Percentiles rank a stretch among this genome's conserved stretches.
These are phyloP conservation scores for Chrysanthemum lavandulifolium DNA, from an alignment of 129 eudicot genomes.

Conservation along the genomic window DNA sequence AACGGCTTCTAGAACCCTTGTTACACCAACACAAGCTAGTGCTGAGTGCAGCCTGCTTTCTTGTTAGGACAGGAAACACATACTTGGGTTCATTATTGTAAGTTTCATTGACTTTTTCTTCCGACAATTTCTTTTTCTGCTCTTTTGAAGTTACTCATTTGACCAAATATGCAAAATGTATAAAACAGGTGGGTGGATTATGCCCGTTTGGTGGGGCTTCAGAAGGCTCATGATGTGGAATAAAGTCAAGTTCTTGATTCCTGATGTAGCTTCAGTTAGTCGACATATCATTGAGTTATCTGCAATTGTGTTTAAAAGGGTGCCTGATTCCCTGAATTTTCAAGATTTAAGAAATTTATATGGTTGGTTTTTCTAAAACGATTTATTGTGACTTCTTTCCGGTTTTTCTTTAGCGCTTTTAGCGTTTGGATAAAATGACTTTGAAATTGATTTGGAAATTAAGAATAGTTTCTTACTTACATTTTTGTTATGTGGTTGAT, in stretches of 20 bases:
- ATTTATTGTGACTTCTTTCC: background rate
- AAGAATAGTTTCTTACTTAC: too few relatives aligned
- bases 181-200: slow-evolving; percentile 93
- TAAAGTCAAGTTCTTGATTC: slow-evolving; percentile 17
- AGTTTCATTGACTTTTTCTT: slow-evolving; percentile 28
- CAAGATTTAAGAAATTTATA: slow-evolving; percentile 16
- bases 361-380: background rate
- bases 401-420: background rate
- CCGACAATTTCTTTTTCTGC: background rate
- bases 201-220: slow-evolving; percentile 89
- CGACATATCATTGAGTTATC: slow-evolving; percentile 3
- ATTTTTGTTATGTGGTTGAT: background rate
- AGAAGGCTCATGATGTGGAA: slow-evolving; percentile 60
- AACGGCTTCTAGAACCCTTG: slow-evolving; percentile 71
- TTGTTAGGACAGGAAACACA: slow-evolving; percentile 92
- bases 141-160: background rate
- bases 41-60: slow-evolving; percentile 82
- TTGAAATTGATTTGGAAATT: too few relatives aligned
- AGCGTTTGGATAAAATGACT: too few relatives aligned
- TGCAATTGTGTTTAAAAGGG: background rate
- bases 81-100: slow-evolving; percentile 89
- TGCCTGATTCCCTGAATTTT: slow-evolving; percentile 21
- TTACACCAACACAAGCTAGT: slow-evolving; percentile 74
- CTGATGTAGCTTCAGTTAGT: slow-evolving; percentile 28
- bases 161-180: background rate